Evolutionary conservation across 1,284 basidiomycete species (phyloP).

Genomic region (Puccinia triticina): DNA sequence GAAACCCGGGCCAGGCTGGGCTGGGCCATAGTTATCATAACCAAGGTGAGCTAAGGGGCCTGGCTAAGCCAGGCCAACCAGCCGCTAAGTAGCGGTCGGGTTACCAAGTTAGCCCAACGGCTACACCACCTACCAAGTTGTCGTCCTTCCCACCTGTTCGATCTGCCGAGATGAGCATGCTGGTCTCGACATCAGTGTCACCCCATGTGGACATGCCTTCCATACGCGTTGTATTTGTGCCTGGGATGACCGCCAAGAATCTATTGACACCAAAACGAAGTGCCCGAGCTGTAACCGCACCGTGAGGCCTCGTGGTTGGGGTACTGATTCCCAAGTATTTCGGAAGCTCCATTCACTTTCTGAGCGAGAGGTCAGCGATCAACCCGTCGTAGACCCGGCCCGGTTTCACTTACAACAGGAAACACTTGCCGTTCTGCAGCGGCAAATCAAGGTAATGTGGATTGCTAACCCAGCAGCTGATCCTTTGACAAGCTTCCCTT

Average conservation of each 20-base stretch:
- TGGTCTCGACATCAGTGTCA: not conserved
- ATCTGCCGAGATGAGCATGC: slow-evolving; percentile 40
- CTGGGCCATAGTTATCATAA: no score
- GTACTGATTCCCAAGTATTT: not conserved
- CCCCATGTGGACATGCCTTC: slow-evolving; percentile 38
- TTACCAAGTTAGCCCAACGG: no score
- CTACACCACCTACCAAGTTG: not conserved
- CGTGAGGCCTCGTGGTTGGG: not conserved
- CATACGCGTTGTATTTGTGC: slow-evolving; percentile 22
- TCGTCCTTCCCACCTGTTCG: slow-evolving; percentile 40
- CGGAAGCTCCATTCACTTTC: slow-evolving; percentile 17
- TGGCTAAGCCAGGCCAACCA: no score
- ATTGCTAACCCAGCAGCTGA: no score
- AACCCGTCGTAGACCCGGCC: no score
- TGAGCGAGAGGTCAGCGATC: not conserved
- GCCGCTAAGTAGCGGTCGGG: no score
- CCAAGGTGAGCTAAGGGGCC: no score
- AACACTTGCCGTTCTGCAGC: no score
- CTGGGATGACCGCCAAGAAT: slow-evolving; percentile 26
- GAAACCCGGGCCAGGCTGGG: no score
- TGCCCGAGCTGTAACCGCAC: slow-evolving; percentile 33
- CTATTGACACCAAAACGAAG: not conserved
- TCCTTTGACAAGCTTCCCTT: no score
- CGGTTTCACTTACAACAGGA: no score
- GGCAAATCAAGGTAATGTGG: no score